Evolutionary conservation across 495 filamentous ascomycete genomes (phyloP).

Genomic region (Usnea hakonensis): DNA sequence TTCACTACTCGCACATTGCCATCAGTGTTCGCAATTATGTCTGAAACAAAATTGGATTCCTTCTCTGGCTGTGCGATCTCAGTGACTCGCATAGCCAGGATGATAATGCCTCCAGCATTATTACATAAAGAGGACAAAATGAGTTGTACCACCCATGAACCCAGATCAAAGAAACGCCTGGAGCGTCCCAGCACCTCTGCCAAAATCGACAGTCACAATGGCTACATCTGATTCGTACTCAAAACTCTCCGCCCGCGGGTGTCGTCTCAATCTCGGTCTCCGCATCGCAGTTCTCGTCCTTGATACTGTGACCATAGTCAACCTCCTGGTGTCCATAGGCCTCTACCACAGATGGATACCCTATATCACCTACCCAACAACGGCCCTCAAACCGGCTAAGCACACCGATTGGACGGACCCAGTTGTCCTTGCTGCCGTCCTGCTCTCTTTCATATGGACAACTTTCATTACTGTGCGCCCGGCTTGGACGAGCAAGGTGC

Average conservation of each 20-base stretch:
- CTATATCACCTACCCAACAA: neutral
- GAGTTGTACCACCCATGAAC: neutral
- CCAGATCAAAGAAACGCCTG: neutral
- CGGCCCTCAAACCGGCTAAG: neutral
- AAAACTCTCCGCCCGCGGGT: neutral
- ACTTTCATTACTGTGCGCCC: neutral
- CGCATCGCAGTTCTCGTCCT: neutral
- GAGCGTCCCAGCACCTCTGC: neutral
- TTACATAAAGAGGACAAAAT: neutral
- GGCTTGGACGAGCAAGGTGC: neutral
- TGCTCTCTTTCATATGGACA: neutral
- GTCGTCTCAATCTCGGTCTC: neutral
- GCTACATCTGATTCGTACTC: neutral
- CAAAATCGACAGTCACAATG: neutral
- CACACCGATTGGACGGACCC: neutral
- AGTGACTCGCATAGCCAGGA: neutral
- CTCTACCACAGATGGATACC: neutral
- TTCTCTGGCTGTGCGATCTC: neutral
- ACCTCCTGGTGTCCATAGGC: neutral
- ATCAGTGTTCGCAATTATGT: neutral
- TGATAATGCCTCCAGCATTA: neutral
- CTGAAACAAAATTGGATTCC: neutral
- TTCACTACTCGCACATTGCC: neutral
- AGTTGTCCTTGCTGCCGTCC: neutral
- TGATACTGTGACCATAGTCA: neutral